Evolutionary conservation across 805 yeast genomes (phyloP), one percentile per base, ranked within the genome.

Genomic region (Suhomyces sp.): DNA sequence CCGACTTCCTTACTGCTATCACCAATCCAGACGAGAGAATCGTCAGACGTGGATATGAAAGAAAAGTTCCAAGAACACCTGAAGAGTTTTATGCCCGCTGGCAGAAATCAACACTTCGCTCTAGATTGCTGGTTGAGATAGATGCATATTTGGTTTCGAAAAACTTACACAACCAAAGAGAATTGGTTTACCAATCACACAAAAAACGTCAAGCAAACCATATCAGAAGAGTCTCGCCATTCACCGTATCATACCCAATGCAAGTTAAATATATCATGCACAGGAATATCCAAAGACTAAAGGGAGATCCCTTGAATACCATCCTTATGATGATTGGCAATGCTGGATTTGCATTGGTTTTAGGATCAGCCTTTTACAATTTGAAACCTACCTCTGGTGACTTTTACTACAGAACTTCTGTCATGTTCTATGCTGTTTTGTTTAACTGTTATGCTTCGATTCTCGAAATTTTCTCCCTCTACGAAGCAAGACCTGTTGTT

Each of bases 21-120:
- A 81, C 87, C 12, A 82, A 79, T 54, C 84, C 82, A 11, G 71
- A 69, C 19, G 83, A 79, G 40, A 71, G 85, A 63, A 61, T 72
- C 11, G 53, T 53, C 16, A 58, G 54, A 35, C 65, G 67, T 11
- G 85, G 82, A 10, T 70, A 46, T 40, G 79, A 75, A 48, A 56
- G 58, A 27, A 65, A 56, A 38, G 75, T 78, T 13, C 86, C 87
- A 16, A 54, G 63, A 37, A 68, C 79, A 12, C 70, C 83, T 10
- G 56, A 58, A 15, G 83, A 80, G 43, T 79, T 80, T 47, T 81
- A 78, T 53, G 50, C 55, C n/a, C 70, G 66, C 49, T 80, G 87
- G 87, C 61, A 63, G 41, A 60, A 64, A 14, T 79, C 86, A 4
- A 70, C 74, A 3, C 79, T 79, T 43, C 76, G 67, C 33, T 36